These are phyloP conservation scores for Acanthamoeba triangularis DNA, from an alignment of 208 protist species.

Conservation along the genomic window DNA sequence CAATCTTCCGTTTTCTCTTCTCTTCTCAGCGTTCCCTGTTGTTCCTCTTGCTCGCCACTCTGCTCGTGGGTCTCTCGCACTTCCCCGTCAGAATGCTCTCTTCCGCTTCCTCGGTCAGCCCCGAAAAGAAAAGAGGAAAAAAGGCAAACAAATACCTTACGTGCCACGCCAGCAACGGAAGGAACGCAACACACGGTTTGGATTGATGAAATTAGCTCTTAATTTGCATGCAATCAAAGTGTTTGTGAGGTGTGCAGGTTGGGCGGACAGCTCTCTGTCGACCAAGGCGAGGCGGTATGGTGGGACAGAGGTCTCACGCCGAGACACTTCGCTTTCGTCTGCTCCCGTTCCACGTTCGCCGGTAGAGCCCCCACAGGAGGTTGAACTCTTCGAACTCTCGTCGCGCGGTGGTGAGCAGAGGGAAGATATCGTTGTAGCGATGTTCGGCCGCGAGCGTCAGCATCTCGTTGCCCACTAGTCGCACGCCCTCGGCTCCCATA, in stretches of 20 bases:
- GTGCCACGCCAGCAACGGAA: too few species aligned
- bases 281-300: background rate
- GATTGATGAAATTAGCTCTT: too few species aligned
- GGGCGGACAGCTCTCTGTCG: too few species aligned
- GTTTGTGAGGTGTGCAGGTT: too few species aligned
- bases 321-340: background rate
- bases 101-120: too few species aligned
- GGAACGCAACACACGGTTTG: too few species aligned
- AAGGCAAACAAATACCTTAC: too few species aligned
- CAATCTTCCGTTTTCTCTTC: too few species aligned
- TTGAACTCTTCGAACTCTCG: conserved; percentile 52
- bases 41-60: background rate
- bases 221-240: too few species aligned
- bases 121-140: too few species aligned
- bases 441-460: background rate
- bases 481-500: conserved; percentile 14
- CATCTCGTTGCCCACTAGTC: background rate
- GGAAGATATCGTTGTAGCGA: background rate
- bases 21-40: background rate
- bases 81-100: too few species aligned
- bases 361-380: conserved; percentile 22
- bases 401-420: background rate
- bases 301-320: background rate
- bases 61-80: background rate
- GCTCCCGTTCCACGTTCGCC: background rate